phyloP scores from a whole-genome alignment of 2,329 filamentous ascomycete genomes.

The Pestalotiopsis sp. region DNA sequence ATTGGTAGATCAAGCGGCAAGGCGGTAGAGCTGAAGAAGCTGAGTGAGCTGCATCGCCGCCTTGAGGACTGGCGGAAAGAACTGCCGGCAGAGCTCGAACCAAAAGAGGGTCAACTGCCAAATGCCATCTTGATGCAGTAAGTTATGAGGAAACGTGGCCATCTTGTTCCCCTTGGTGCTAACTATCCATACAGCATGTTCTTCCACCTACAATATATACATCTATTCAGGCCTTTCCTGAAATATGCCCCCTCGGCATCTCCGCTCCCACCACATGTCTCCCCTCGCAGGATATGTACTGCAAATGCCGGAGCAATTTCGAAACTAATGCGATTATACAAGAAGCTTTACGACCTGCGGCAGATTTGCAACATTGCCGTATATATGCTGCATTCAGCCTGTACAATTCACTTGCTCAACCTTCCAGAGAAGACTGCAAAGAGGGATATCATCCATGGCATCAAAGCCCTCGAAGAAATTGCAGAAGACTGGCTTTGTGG shows the following conservation, averaged over 20 bases:
- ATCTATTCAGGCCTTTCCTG: constrained; percentile 92
- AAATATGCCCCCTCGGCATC: constrained; percentile 84
- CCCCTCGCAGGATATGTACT: constrained; percentile 87
- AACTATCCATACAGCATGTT: constrained; percentile 74
- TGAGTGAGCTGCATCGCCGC: constrained; percentile 88
- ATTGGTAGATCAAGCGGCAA: constrained; percentile 70
- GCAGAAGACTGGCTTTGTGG: constrained; percentile 94
- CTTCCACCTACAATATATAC: constrained; percentile 92
- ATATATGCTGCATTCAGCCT: constrained; percentile 93
- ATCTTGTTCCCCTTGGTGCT: constrained; percentile 17
- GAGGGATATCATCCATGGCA: constrained; percentile 85
- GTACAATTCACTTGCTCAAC: constrained; percentile 92
- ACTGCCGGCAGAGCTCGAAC: constrained; percentile 83
- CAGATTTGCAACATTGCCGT: constrained; percentile 97
- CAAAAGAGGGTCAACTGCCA: constrained; percentile 85
- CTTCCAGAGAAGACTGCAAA: constrained; percentile 89
- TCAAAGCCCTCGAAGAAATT: constrained; percentile 93
- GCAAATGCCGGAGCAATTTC: constrained; percentile 88
- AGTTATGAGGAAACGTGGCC: constrained; percentile 38
- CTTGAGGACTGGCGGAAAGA: constrained; percentile 88
- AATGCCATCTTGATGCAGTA: constrained; percentile 84
- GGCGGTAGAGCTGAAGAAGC: constrained; percentile 83
- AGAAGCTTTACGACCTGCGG: constrained; percentile 84
- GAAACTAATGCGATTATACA: constrained; percentile 92
- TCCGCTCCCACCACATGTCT: constrained; percentile 83